These are phyloP conservation scores for Polygonum maritimum DNA, from an alignment of 148 eudicot species.

Conservation along the genomic window DNA sequence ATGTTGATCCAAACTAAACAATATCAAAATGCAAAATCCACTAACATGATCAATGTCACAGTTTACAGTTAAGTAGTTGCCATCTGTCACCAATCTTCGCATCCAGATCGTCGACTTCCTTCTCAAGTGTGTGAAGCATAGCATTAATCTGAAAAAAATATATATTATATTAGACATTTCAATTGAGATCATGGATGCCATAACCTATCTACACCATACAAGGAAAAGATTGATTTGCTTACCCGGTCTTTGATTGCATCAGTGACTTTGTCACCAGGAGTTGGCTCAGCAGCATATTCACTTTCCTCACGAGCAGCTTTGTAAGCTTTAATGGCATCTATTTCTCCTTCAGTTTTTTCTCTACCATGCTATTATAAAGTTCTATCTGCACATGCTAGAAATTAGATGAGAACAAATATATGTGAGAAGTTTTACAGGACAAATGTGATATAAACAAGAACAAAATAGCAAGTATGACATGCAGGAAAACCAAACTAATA, in stretches of 20 bases:
- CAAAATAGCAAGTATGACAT: too few relatives aligned
- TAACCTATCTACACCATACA: neutral
- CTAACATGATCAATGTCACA: too few relatives aligned
- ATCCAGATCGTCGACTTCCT: slow-evolving; percentile 93
- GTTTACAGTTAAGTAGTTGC: slow-evolving; percentile 76
- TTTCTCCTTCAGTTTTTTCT: slow-evolving; percentile 61
- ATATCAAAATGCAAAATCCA: too few relatives aligned
- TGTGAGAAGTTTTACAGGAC: neutral
- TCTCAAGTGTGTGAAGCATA: slow-evolving; percentile 89
- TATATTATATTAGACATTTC: neutral
- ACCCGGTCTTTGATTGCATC: slow-evolving; percentile 70
- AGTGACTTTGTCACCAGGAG: slow-evolving; percentile 47
- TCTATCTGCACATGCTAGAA: slow-evolving; percentile 34
- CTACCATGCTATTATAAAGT: slow-evolving; percentile 69
- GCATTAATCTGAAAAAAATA: slow-evolving; percentile 56
- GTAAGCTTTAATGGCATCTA: slow-evolving; percentile 67
- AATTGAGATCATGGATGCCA: neutral
- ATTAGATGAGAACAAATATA: neutral
- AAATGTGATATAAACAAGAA: too few relatives aligned
- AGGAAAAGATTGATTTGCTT: slow-evolving; percentile 4
- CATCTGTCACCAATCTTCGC: slow-evolving; percentile 83
- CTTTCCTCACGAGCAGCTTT: slow-evolving; percentile 66
- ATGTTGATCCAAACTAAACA: too few relatives aligned
- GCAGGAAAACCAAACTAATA: too few relatives aligned
- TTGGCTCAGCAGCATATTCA: slow-evolving; percentile 44